Percentiles rank a stretch among this genome's conserved stretches.
phyloP scores from a whole-genome alignment of 2,329 filamentous ascomycete genomes.

The Epichloe scottii region DNA sequence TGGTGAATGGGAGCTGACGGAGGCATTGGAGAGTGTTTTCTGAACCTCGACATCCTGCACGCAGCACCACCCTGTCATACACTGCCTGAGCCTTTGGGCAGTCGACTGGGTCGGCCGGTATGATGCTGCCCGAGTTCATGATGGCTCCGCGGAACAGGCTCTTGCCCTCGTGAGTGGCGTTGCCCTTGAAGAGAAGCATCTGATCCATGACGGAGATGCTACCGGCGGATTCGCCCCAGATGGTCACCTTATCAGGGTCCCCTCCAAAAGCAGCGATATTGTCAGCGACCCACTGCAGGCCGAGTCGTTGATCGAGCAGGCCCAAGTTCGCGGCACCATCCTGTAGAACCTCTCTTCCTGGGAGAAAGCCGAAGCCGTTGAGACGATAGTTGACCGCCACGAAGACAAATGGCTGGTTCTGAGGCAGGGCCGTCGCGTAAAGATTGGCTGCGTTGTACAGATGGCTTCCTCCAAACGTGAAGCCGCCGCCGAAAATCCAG shows the following conservation, averaged over 20 bases:
- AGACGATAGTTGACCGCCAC: constrained; percentile 3
- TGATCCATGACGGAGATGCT: constrained; percentile 38
- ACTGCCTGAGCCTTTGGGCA: background rate
- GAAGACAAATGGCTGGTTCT: constrained; percentile 2
- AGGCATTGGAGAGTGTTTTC: constrained; percentile 27
- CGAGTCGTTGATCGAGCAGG: constrained; percentile 37
- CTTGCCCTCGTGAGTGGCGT: constrained; percentile 28
- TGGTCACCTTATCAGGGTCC: constrained; percentile 46
- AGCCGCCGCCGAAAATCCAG: constrained; percentile 4
- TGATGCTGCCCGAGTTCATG: constrained; percentile 33
- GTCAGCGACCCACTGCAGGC: constrained; percentile 46
- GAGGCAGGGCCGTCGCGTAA: constrained; percentile 28
- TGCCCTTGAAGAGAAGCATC: constrained; percentile 50
- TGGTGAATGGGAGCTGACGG: constrained; percentile 36
- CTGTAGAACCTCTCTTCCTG: background rate
- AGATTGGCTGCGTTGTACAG: constrained; percentile 1
- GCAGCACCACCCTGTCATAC: background rate
- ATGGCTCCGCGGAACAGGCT: constrained; percentile 4
- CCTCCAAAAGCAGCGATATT: constrained; percentile 52
- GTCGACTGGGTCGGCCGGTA: constrained; percentile 6
- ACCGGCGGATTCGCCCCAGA: constrained; percentile 45
- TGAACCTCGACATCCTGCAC: background rate
- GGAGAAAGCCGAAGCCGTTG: constrained; percentile 2
- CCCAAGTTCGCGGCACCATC: constrained; percentile 59
- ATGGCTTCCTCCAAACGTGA: background rate